Base-by-base conservation (phyloP, 768 basidiomycete species). In the Lactarius tabidus region DNA sequence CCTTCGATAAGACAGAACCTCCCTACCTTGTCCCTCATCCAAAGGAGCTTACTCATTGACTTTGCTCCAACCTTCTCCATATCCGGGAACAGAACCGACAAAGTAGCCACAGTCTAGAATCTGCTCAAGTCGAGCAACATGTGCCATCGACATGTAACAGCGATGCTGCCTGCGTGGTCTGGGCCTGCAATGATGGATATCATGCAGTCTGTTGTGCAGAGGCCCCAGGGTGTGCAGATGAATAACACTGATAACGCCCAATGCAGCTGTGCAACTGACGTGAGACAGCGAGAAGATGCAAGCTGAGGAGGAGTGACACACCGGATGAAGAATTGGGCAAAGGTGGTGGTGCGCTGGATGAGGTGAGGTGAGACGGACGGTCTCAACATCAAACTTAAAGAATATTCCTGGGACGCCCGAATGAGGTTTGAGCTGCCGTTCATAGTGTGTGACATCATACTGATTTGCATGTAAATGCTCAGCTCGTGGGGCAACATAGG, bases 331-430 rank as follows among this genome's bases (percentile, higher is more conserved):
- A 99, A 83, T 69, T 95, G 90, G 3, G 88, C 71, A 58, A 99
- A 77, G 1, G 85, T 80, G 0, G 90, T 93, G 23, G 96, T 98
- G 20, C 94, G 85, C 76, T 98, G 95, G 71, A 90, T 84, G 60
- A 98, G 86, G n/a, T n/a, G n/a, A n/a, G 0, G 86, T 89, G 65
- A 98, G 81, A 28, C 84, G 80, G 77, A 98, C 83, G 0, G 95
- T 94, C 73, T 99, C 96, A 43, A 98, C 77, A 64, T 99, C 95
- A 74, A 93, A 98, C 76, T 98, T 97, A 88, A 98, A 97, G 81
- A 96, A 98, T 73, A 98, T 96, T 18, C 92, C 95, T 0, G 96
- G 96, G 0, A 93, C 88, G 8, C 91, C 92, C 18, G 80, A 77
- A 68, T 91, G 85, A 72, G 92, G 90, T 23, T 85, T 78, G 2